Conservation (phyloP, 352 stramenopile genomes). For the Pythium rishiriense region DNA sequence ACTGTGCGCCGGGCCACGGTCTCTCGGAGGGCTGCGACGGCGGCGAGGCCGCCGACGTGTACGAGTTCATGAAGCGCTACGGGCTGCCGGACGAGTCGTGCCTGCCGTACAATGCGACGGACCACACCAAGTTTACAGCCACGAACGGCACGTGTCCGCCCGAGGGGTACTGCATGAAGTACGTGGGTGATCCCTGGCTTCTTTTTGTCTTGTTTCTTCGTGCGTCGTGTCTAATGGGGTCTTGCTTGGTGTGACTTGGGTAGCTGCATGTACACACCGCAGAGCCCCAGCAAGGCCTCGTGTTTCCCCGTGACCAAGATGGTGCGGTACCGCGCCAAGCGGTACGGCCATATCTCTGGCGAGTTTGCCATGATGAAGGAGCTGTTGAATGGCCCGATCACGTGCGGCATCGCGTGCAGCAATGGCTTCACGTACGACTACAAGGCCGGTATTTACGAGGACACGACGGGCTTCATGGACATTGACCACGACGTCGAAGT, state of each 20-base stretch:
- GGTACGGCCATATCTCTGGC: slow-evolving; percentile 61
- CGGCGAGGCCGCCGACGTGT: slow-evolving; percentile 72
- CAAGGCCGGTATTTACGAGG: slow-evolving; percentile 90
- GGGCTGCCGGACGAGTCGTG: slow-evolving; percentile 80
- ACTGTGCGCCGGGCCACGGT: slow-evolving; percentile 73
- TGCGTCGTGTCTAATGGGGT: no score
- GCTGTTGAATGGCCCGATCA: slow-evolving; percentile 86
- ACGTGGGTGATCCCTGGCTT: slow-evolving; percentile 32
- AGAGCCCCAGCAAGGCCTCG: slow-evolving; percentile 38
- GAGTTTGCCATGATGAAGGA: slow-evolving; percentile 87
- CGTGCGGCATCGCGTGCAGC: slow-evolving; percentile 92
- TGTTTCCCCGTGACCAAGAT: slow-evolving; percentile 81
- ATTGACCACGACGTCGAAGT: slow-evolving; percentile 85
- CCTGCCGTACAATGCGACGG: slow-evolving; percentile 81
- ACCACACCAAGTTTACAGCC: slow-evolving; percentile 67
- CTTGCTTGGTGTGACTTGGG: background rate
- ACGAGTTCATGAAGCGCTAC: slow-evolving; percentile 79
- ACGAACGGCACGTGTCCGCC: slow-evolving; percentile 77
- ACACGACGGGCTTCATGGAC: slow-evolving; percentile 87
- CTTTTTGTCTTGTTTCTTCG: no score
- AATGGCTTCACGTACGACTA: slow-evolving; percentile 89
- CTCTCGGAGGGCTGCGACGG: slow-evolving; percentile 67
- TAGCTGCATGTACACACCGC: slow-evolving; percentile 75
- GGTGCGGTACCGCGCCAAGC: slow-evolving; percentile 81
- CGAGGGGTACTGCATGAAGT: slow-evolving; percentile 86